These are phyloP conservation scores for Pestalotiopsis sp. DNA, from an alignment of 2,329 filamentous ascomycete genomes.

Conservation along the genomic window DNA sequence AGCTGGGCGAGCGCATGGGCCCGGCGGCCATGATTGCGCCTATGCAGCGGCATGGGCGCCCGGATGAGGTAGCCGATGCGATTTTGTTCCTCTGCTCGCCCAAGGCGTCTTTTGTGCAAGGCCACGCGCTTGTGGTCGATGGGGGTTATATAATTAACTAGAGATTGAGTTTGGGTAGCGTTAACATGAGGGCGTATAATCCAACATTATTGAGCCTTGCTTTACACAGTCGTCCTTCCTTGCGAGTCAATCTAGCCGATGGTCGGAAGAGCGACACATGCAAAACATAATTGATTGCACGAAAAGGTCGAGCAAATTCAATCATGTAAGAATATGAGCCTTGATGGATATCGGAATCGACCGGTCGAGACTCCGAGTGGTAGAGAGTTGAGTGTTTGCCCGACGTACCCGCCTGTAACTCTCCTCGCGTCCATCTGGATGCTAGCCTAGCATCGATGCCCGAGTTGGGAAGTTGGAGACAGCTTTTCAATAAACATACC, in stretches of 20 bases:
- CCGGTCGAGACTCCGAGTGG: not conserved
- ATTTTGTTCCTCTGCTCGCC: constrained; percentile 51
- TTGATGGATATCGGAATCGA: not conserved
- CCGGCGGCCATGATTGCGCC: constrained; percentile 48
- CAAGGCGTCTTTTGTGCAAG: constrained; percentile 52
- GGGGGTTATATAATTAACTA: constrained; percentile 54
- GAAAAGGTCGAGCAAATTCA: not conserved
- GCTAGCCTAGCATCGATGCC: not conserved
- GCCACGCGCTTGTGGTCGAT: constrained; percentile 54
- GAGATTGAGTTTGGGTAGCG: not conserved
- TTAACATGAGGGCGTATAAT: not conserved
- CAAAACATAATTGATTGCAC: not conserved
- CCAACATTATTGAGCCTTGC: not conserved
- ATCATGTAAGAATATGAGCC: not conserved
- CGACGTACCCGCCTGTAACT: not conserved
- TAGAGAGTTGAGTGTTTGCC: not conserved
- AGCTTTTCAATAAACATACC: no score
- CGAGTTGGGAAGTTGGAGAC: not conserved
- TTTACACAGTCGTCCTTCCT: not conserved
- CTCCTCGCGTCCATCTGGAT: not conserved
- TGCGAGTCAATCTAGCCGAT: not conserved
- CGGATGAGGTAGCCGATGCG: constrained; percentile 50
- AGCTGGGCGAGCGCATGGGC: constrained; percentile 37
- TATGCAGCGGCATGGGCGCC: constrained; percentile 51
- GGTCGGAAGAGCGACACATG: not conserved